Base-by-base conservation (phyloP, 2,329 filamentous ascomycete genomes). In the Cercospora sesami region DNA sequence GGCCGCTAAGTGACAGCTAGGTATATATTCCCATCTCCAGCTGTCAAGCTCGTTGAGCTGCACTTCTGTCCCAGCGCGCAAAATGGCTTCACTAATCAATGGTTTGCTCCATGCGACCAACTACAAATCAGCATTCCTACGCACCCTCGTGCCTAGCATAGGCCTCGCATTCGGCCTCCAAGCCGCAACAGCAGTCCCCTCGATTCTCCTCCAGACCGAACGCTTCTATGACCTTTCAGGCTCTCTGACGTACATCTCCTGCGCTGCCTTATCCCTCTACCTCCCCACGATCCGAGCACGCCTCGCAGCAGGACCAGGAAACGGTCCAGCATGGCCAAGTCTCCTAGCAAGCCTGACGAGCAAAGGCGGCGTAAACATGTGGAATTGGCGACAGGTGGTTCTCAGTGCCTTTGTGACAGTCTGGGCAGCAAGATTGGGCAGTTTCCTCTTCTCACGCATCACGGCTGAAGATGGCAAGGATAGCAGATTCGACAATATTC, bases 221-320 rank as follows among this genome's bases (percentile, higher is more conserved):
- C 85, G 86, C 42, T 90, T 90, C 81, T 91, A 90, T 76, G 90
- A 91, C 75, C 78, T 89, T 59, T 89, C 87, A 1, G 89, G 89
- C 59, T 88, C 87, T 14, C 74, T 89, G 33, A 91, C 89, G 2
- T 90, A 89, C 75, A 82, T 91, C 42, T 86, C 87, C 64, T 88
- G 89, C 76, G 87, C 87, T 14, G 85, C 86, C 0, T 78, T 90
- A 30, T 87, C 85, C 67, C 80, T 91, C 16, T 87, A 86, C 70
- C 81, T 91, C 16, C 89, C 89, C 0, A 83, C 84, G 3, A 79
- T 89, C 65, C 82, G 87, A 51, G 86, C 86, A 14, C 81, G 83
- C 55, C 81, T 82, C 62, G 83, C 86, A 5, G 83, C 84, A 1
- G 73, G 79, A 0, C 73, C 82, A 1, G 77, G 79, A 3, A 81